Evolutionary conservation across 169 alveolate genomes (phyloP), one percentile per base, ranked within the genome.

Genomic region (Plasmodium knowlesi): DNA sequence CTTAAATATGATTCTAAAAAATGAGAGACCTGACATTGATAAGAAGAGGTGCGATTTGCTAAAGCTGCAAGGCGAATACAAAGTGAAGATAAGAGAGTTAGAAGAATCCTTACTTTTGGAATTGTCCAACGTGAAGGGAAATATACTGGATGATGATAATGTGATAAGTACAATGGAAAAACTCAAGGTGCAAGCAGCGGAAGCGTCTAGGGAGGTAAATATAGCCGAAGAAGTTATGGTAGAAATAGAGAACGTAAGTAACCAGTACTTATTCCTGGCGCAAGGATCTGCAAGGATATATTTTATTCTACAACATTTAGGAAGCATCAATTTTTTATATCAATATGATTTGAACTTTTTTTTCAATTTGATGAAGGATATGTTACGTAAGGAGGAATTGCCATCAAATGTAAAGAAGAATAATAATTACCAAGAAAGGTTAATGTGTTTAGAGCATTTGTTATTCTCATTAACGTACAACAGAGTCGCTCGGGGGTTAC

Each of bases 1-100:
- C 92, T 95, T 99, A 93, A 98, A 98, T 94, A 96, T 98, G 73
- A 97, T 97, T 50, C 94, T 99, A 89, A 98, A 98, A 96, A 97
- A 97, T 84, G 99, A 98, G 95, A 94, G 99, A 57, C 99, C 99
- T 8, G 99, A 98, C 93, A 98, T 98, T 16, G 99, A 99, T 94
- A 97, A 98, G 94, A 98, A 98, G 95, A 97, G 99, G 86, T 96
- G 97, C 37, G 99, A 98, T 92, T 95, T 98, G 78, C 95, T 98
- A 88, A 98, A 98, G 92, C 97, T 98, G 5, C 99, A 99, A 95
- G 99, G 99, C 14, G 96, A 92, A 95, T 97, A 95, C 95, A 85
- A 94, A 83, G 98, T 97, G 76, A 96, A 97, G 85, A 95, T 98
- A 32, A 97, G 99, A 93, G 99, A 98, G 95, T 96, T 98, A 78